A percentile compares a stretch with the other conserved stretches of the same genome.
Evolutionary conservation across 257 asterid species (phyloP).

Genomic region (Nicotiana obtusifolia): DNA sequence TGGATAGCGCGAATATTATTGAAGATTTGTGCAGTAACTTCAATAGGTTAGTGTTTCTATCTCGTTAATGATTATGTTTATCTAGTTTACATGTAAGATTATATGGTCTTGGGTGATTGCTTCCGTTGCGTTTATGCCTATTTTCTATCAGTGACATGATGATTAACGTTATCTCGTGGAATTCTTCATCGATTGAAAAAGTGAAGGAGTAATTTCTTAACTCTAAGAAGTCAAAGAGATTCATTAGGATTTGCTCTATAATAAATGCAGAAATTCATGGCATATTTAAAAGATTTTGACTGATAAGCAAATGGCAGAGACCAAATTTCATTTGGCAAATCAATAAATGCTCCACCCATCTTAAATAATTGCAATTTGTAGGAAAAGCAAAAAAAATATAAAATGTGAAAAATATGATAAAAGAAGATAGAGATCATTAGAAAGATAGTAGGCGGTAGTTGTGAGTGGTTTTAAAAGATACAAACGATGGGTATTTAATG

Average conservation of each 20-base stretch:
- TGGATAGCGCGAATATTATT: too few relatives aligned
- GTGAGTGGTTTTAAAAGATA: conserved; percentile 1
- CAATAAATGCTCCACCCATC: background rate
- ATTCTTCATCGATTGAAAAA: background rate
- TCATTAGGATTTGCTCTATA: background rate
- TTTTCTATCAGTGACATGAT: too few relatives aligned
- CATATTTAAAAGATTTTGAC: background rate
- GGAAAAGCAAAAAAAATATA: background rate
- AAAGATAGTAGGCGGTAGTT: background rate
- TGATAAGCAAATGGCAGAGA: background rate
- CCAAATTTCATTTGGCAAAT: background rate
- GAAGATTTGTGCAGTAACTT: too few relatives aligned
- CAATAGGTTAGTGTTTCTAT: too few relatives aligned
- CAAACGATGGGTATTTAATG: background rate
- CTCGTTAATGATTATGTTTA: too few relatives aligned
- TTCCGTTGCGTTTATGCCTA: too few relatives aligned
- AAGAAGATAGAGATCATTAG: background rate
- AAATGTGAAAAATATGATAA: background rate
- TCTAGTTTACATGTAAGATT: too few relatives aligned
- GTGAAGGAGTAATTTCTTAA: background rate
- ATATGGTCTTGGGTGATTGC: too few relatives aligned
- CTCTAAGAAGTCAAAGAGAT: background rate
- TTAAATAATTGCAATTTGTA: background rate
- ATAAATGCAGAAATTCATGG: conserved; percentile 4
- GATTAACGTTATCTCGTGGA: background rate